Base-by-base conservation (phyloP, 1,284 basidiomycete genomes). In the Pseudozyma thailandica region DNA sequence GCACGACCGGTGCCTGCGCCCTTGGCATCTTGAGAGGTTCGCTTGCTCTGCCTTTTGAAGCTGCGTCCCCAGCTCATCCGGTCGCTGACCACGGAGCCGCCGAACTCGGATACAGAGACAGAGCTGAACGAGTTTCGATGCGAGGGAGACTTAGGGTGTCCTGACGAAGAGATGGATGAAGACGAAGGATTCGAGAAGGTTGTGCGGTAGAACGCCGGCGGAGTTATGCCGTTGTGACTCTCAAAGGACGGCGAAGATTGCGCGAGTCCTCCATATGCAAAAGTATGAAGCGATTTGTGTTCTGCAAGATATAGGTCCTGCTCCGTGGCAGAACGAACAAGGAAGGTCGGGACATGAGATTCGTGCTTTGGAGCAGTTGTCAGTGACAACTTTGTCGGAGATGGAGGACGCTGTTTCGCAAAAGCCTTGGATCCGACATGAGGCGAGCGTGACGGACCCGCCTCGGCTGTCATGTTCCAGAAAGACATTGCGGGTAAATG, bases 41-140 rank as follows among this genome's bases (percentile, higher is more conserved):
- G 33, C 38, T 71, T 71, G 58, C 56, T 60, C 47, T 61, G 61
- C 37, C 53, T 59, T 38, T 54, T 65, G 27, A 46, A 43, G 49
- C 54, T 52, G 15, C 61, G 57, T 12, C 60, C 61, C 71, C 71
- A 73, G 47, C 71, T 73, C 28, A 60, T n/a, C 10, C 65, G 71
- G 39, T 73, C 71, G 30, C 61, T 55, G 39, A 51, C 54, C 16
- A 46, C 46, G 7, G 68, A 71, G 30, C 68, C 50, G 25, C 68
- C 71, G 13, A 57, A 45, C 13, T 69, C 65, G 6, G 71, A 73
- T 13, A 65, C 54, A 4, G 65, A 61, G 0, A 73, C 51, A 9
- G 71, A 73, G 56, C 64, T 69, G 57, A 73, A 70, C 10, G 71
- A 73, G 47, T 70, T 73, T 48, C 71, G 65, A 42, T 65, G 62